Conservation (phyloP, 257 asterid genomes). For the Asclepias syriaca region DNA sequence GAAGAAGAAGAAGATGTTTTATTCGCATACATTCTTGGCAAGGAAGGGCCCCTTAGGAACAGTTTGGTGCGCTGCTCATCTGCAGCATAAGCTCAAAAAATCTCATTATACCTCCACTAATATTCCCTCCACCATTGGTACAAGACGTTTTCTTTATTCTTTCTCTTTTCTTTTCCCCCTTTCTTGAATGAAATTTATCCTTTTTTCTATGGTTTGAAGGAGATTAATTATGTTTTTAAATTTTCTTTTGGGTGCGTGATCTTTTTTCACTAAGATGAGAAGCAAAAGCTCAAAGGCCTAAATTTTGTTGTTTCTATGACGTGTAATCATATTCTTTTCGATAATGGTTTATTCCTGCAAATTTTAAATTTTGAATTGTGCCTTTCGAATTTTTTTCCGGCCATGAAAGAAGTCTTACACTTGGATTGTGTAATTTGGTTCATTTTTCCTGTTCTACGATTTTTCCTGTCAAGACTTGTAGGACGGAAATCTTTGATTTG, state of each 20-base stretch:
- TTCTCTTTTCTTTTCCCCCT: too few species aligned
- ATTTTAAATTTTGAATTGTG: neutral
- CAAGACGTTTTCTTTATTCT: constrained; percentile 4
- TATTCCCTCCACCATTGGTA: constrained; percentile 67
- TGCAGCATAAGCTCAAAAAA: constrained; percentile 71
- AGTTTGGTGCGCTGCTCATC: constrained; percentile 95
- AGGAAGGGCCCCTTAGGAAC: constrained; percentile 85
- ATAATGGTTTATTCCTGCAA: neutral
- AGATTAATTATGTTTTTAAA: neutral
- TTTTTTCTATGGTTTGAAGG: neutral
- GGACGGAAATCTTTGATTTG: too few species aligned
- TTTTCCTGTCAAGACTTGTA: too few species aligned
- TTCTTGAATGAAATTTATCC: neutral
- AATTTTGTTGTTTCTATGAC: neutral
- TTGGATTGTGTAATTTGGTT: neutral
- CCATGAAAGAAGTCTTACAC: neutral
- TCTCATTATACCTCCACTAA: constrained; percentile 59
- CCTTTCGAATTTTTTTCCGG: neutral
- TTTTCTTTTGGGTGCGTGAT: neutral
- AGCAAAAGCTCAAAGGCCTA: neutral
- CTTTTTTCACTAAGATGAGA: neutral
- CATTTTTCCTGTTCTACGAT: neutral
- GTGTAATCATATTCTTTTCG: neutral
- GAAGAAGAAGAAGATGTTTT: constrained; percentile 46
- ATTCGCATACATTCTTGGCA: constrained; percentile 73